Evolutionary conservation across 805 yeast genomes (phyloP), one percentile per base, ranked within the genome.

Genomic region (Lachancea quebecensis): DNA sequence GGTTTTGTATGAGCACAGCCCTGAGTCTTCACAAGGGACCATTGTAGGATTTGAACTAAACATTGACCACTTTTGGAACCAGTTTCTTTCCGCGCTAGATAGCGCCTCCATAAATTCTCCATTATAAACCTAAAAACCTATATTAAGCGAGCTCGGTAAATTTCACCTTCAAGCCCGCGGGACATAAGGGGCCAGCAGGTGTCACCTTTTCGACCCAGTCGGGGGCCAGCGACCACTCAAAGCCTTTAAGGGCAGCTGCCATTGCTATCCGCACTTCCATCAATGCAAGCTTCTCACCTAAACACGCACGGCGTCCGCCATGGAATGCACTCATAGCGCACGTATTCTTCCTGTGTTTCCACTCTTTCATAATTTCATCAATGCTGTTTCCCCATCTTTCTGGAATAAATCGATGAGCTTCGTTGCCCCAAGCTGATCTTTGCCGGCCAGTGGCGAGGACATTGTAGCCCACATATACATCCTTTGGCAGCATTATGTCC

Each of bases 171-270:
- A 77, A 55, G 49, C 60, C 60, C 9, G 65, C 47, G 0, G 84
- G 83, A 47, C 75, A 66, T 16, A 78, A 62, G 1, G 83, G 83
- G 0, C 84, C 84, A 2, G 78, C 79, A 1, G 80, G 75, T 3
- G 83, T 78, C 42, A 78, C 43, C 51, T 58, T 67, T 12, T 75
- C 79, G 3, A 53, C 48, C 82, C 82, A 78, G 2, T 49, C 50
- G 0, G 72, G 65, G 32, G 71, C 72, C 35, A 74, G 44, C 1
- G 45, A 25, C 39, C 78, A 46, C 17, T 62, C 57, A 49, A 64
- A 78, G 1, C 58, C 53, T 25, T 49, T 56, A 11, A 78, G 44
- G 10, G 77, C 52, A 34, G 62, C 64, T 6, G 59, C 55, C 4
- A 77, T 41, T 9, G 73, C 65, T 10, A 68, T 56, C 48, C 72